phyloP scores from a whole-genome alignment of 176 grass and related monocot species.

The Lolium multiflorum region DNA sequence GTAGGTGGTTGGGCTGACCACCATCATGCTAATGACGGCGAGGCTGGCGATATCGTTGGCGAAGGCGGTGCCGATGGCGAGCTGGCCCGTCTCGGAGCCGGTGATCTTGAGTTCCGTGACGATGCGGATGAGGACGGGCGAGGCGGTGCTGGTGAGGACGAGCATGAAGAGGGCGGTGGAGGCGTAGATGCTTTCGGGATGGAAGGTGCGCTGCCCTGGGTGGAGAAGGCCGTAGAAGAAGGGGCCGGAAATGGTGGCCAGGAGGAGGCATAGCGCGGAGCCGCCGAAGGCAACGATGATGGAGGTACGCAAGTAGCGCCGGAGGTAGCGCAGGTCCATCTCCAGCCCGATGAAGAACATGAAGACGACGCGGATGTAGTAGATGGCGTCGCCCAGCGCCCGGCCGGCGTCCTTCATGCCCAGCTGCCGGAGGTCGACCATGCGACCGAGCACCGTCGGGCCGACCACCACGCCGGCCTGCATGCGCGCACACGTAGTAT shows the following conservation, averaged over 20 bases:
- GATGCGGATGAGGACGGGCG: constrained; percentile 73
- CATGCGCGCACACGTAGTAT: neutral
- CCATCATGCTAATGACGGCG: constrained; percentile 27
- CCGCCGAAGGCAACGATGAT: constrained; percentile 38
- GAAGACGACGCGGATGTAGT: constrained; percentile 60
- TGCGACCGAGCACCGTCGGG: constrained; percentile 45
- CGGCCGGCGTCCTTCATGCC: constrained; percentile 35
- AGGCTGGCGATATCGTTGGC: constrained; percentile 67
- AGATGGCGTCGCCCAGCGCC: constrained; percentile 38
- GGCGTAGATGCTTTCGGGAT: constrained; percentile 35
- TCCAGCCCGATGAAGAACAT: constrained; percentile 79
- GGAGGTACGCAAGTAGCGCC: constrained; percentile 50
- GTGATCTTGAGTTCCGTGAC: constrained; percentile 84
- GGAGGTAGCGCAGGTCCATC: constrained; percentile 68
- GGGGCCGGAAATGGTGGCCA: constrained; percentile 15
- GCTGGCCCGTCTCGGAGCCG: constrained; percentile 64
- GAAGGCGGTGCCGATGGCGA: constrained; percentile 67
- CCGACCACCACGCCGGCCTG: constrained; percentile 69
- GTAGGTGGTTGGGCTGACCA: constrained; percentile 25
- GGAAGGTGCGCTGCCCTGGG: constrained; percentile 1
- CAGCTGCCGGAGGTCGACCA: constrained; percentile 31
- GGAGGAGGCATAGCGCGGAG: constrained; percentile 37
- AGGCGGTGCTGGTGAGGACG: constrained; percentile 67
- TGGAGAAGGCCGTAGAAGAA: constrained; percentile 48
- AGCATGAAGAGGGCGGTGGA: constrained; percentile 45